Evolutionary conservation across 2,329 filamentous ascomycete genomes (phyloP).

Genomic region (Cladosporium austrohemisphaericum): DNA sequence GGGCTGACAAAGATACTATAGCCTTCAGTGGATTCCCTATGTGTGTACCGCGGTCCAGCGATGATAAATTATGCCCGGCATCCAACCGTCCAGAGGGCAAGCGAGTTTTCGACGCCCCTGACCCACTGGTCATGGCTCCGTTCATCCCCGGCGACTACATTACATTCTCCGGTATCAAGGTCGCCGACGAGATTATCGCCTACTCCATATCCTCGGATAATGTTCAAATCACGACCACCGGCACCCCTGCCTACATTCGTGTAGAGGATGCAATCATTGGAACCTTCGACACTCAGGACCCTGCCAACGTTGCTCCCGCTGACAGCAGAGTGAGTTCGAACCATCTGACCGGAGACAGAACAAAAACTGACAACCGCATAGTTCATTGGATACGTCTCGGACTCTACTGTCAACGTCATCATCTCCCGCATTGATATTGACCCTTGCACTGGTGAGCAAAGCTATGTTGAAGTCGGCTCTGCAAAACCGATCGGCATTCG

Average conservation of each 20-base stretch:
- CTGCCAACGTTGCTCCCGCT: conserved; percentile 32
- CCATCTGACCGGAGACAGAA: too few relatives aligned
- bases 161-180: conserved; percentile 38
- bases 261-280: conserved; percentile 44
- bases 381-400: conserved; percentile 38
- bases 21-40: conserved; percentile 50
- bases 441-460: conserved; percentile 41
- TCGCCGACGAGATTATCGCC: conserved; percentile 35
- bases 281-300: conserved; percentile 34
- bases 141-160: conserved; percentile 41
- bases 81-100: conserved; percentile 36
- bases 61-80: conserved; percentile 35
- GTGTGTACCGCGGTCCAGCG: conserved; percentile 47
- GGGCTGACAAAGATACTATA: background rate
- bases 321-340: conserved; percentile 35
- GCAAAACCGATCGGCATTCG: conserved; percentile 27
- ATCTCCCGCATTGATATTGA: conserved; percentile 42
- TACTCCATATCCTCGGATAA: conserved; percentile 38
- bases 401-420: conserved; percentile 34
- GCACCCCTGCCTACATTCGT: conserved; percentile 37
- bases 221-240: conserved; percentile 37
- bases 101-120: conserved; percentile 31
- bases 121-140: conserved; percentile 41
- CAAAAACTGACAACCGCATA: too few relatives aligned
- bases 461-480: conserved; percentile 35